Evolutionary conservation across 2,329 filamentous ascomycete genomes (phyloP).

Genomic region (Fusarium sp.): DNA sequence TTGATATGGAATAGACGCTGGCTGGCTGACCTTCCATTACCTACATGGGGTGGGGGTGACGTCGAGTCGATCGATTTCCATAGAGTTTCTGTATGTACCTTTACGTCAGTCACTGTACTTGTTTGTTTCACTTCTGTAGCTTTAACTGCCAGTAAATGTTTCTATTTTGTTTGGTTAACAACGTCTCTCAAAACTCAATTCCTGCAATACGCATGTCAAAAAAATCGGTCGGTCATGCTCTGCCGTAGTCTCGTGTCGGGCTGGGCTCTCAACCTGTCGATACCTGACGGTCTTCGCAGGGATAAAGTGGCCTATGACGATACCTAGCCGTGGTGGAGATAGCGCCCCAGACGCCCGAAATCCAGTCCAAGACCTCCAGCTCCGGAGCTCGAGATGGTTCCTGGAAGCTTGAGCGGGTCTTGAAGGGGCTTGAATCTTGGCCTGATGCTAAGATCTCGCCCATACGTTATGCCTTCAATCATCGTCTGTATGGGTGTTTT

Average conservation of each 20-base stretch:
- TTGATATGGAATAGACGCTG: conserved; percentile 32
- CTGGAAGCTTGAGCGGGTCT: conserved; percentile 16
- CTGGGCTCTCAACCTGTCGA: conserved; percentile 33
- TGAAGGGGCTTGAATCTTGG: not conserved
- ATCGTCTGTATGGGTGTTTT: not conserved
- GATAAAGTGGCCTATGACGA: conserved; percentile 41
- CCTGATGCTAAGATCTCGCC: not conserved
- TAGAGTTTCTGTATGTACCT: conserved; percentile 13
- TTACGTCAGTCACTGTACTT: not conserved
- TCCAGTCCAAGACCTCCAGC: conserved; percentile 12
- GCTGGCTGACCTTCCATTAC: conserved; percentile 3
- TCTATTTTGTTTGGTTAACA: too few relatives aligned
- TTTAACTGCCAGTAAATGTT: not conserved
- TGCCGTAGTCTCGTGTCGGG: conserved; percentile 20
- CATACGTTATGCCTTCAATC: not conserved
- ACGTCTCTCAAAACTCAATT: conserved; percentile 8
- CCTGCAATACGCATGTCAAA: not conserved
- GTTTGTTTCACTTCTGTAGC: not conserved
- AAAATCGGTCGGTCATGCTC: not conserved
- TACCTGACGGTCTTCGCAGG: conserved; percentile 37
- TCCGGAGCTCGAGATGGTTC: conserved; percentile 4
- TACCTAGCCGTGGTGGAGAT: conserved; percentile 31
- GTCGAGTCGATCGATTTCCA: conserved; percentile 42
- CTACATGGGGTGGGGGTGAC: conserved; percentile 34
- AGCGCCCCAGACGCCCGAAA: conserved; percentile 30